Conservation (phyloP, 2,329 filamentous ascomycete species). For the Fusarium verrucosum region DNA sequence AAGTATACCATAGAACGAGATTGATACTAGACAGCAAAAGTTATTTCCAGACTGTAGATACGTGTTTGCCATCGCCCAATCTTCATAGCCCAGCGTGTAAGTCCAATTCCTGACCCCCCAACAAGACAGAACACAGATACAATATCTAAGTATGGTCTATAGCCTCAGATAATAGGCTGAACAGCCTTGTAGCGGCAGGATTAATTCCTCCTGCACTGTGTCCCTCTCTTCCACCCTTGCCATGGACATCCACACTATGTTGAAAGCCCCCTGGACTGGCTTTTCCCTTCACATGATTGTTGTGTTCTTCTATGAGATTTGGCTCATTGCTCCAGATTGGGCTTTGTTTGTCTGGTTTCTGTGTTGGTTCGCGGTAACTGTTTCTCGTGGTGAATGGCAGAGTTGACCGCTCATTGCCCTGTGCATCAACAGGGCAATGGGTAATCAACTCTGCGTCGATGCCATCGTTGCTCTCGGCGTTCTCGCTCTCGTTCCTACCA, state of each 20-base stretch:
- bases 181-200: neutral
- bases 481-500: no score
- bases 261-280: neutral
- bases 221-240: neutral
- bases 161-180: neutral
- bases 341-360: neutral
- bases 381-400: no score
- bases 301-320: neutral
- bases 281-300: neutral
- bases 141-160: rapidly evolving
- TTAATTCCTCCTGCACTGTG: neutral
- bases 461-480: no score
- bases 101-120: neutral
- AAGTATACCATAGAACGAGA: neutral
- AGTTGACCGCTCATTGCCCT: no score
- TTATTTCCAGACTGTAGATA: neutral
- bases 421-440: no score
- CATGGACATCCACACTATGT: rapidly evolving
- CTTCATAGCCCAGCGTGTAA: no score
- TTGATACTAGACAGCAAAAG: neutral
- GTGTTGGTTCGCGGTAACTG: no score
- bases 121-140: rapidly evolving
- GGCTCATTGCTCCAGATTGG: neutral
- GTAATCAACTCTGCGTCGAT: no score
- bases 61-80: no score